Evolutionary conservation across 2,329 filamentous ascomycete species (phyloP).

Genomic region (Alternaria solani): DNA sequence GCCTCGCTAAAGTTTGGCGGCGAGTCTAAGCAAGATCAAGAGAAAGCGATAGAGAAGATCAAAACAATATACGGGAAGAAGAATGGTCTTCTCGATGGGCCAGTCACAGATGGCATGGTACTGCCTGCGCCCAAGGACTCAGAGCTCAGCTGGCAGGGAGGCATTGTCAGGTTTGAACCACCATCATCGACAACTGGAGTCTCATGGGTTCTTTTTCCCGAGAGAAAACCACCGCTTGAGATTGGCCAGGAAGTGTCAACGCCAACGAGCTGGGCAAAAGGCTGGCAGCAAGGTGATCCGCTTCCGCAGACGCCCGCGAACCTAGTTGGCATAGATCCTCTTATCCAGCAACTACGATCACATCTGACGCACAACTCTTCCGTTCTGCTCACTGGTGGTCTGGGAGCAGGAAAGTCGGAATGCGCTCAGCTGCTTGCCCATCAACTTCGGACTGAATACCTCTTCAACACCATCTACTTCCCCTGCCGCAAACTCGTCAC

Average conservation of each 20-base stretch:
- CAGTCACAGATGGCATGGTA: constrained; percentile 87
- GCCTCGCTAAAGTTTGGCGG: constrained; percentile 85
- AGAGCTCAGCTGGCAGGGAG: constrained; percentile 77
- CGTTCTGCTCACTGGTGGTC: constrained; percentile 84
- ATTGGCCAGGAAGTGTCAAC: constrained; percentile 77
- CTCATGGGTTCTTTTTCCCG: constrained; percentile 81
- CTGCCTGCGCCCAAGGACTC: constrained; percentile 67
- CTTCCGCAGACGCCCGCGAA: constrained; percentile 63
- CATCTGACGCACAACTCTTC: constrained; percentile 88
- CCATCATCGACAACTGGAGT: constrained; percentile 43
- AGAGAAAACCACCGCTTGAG: constrained; percentile 76
- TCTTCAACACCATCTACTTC: constrained; percentile 87
- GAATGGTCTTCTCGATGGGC: constrained; percentile 76
- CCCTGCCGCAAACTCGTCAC: constrained; percentile 86
- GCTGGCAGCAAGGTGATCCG: constrained; percentile 63
- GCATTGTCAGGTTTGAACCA: constrained; percentile 80
- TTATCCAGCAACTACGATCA: constrained; percentile 75
- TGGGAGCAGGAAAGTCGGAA: constrained; percentile 89
- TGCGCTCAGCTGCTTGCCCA: constrained; percentile 80
- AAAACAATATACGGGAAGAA: constrained; percentile 73
- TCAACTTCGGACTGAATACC: constrained; percentile 71
- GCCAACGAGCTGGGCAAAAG: constrained; percentile 62
- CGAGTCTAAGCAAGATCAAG: constrained; percentile 82
- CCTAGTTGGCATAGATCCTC: constrained; percentile 83
- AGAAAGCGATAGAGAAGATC: constrained; percentile 77